Conservation (phyloP, 345 rosid species). For the Hypericum androsaemum region DNA sequence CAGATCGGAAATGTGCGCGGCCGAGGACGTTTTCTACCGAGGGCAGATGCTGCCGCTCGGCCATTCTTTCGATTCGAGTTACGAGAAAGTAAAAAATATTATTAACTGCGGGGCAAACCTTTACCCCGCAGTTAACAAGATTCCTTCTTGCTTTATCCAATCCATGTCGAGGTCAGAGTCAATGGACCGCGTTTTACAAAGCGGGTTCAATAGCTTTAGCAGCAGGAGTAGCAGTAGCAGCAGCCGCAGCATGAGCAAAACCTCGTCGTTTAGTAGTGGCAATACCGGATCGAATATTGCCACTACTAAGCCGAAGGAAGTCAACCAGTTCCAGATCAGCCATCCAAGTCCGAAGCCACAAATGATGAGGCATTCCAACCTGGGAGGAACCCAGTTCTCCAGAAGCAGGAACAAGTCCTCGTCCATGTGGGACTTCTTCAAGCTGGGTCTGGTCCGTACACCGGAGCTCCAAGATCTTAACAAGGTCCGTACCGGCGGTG, state of each 20-base stretch:
- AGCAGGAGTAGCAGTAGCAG: conserved; percentile 40
- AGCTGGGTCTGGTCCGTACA: conserved; percentile 57
- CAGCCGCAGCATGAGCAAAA: conserved; percentile 9
- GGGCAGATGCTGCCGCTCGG: conserved; percentile 66
- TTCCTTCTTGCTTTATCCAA: too few species aligned
- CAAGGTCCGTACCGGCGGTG: conserved; percentile 36
- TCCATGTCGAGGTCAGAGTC: conserved; percentile 46
- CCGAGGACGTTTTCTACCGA: conserved; percentile 65
- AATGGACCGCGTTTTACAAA: conserved; percentile 27
- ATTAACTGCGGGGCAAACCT: conserved; percentile 9
- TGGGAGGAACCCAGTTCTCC: conserved; percentile 15
- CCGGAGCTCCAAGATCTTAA: conserved; percentile 56
- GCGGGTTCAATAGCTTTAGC: conserved; percentile 25
- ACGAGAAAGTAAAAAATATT: conserved; percentile 12
- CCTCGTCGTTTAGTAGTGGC: conserved; percentile 20
- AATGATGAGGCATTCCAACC: conserved; percentile 21
- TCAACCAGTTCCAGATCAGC: conserved; percentile 33
- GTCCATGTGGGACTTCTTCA: conserved; percentile 59
- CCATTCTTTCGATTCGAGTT: conserved; percentile 47
- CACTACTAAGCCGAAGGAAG: conserved; percentile 20
- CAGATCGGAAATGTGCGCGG: conserved; percentile 45
- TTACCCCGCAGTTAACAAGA: conserved; percentile 1
- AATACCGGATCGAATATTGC: not conserved
- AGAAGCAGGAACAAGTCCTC: conserved; percentile 32
- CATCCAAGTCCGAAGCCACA: conserved; percentile 80